Evolutionary conservation across 257 asterid species (phyloP).

Genomic region (Solanum tarapatanum): DNA sequence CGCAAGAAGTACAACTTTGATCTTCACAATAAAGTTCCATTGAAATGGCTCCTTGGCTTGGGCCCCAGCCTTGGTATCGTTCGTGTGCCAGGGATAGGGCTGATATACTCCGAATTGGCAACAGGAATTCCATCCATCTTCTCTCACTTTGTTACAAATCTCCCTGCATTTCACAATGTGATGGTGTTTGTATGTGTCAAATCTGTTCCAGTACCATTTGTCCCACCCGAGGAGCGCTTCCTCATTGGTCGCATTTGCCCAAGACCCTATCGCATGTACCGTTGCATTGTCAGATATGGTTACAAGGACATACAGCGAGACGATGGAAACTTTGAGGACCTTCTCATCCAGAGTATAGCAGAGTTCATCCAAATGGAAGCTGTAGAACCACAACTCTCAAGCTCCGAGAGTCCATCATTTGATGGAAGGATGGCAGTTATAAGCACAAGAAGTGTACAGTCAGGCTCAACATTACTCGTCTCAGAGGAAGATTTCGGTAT

Average conservation of each 20-base stretch:
- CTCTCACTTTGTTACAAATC: conserved; percentile 87
- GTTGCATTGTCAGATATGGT: conserved; percentile 91
- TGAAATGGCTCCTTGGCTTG: conserved; percentile 79
- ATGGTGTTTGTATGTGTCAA: conserved; percentile 87
- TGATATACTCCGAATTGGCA: conserved; percentile 83
- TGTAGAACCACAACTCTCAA: conserved; percentile 59
- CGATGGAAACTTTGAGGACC: conserved; percentile 68
- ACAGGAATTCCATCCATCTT: conserved; percentile 87
- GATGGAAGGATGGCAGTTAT: conserved; percentile 98
- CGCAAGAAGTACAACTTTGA: conserved; percentile 85
- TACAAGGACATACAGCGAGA: conserved; percentile 87
- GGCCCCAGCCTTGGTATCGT: conserved; percentile 94
- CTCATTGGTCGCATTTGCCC: conserved; percentile 95
- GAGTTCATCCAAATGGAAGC: conserved; percentile 96
- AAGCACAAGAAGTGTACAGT: conserved; percentile 37
- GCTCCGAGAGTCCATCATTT: conserved; percentile 48
- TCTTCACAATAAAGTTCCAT: conserved; percentile 78
- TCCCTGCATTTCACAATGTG: conserved; percentile 87
- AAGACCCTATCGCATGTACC: conserved; percentile 82
- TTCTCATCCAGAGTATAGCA: conserved; percentile 73
- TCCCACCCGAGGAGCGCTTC: conserved; percentile 79
- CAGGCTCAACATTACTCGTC: conserved; percentile 33
- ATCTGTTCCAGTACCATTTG: conserved; percentile 77
- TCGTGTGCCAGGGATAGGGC: conserved; percentile 95
- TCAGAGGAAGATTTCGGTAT: conserved; percentile 31